Evolutionary conservation across 495 filamentous ascomycete genomes (phyloP).

Genomic region (Talaromyces liani): DNA sequence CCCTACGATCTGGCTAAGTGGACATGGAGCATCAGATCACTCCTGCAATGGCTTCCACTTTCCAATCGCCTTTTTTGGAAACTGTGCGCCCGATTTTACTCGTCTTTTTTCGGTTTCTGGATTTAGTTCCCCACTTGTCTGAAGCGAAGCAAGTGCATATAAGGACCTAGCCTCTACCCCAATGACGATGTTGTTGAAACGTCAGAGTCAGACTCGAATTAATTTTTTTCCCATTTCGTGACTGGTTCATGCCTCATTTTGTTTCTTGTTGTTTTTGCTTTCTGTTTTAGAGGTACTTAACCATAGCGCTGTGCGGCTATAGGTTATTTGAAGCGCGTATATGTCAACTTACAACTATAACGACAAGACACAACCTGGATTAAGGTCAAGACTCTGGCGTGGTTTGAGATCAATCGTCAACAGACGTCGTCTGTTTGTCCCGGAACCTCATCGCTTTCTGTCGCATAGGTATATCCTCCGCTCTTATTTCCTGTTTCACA

Average conservation of each 20-base stretch:
- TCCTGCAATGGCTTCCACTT: not conserved
- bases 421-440: slow-evolving; percentile 23
- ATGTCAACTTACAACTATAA: slow-evolving; percentile 28
- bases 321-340: slow-evolving; percentile 4
- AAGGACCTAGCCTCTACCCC: slow-evolving; percentile 4
- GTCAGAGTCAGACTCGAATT: not conserved
- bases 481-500: not conserved
- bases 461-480: slow-evolving; percentile 22
- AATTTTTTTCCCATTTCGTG: slow-evolving; percentile 11
- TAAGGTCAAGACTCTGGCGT: slow-evolving; percentile 31
- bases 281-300: not conserved
- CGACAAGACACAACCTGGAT: slow-evolving; percentile 5
- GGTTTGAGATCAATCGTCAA: slow-evolving; percentile 27
- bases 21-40: not conserved
- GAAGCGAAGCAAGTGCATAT: not conserved
- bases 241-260: slow-evolving; percentile 5
- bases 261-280: not conserved
- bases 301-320: slow-evolving; percentile 1
- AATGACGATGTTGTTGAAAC: not conserved
- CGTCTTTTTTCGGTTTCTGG: not conserved
- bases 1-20: not conserved
- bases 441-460: slow-evolving; percentile 19
- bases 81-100: not conserved
- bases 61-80: not conserved
- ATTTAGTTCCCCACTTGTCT: not conserved